Percentiles rank a stretch among this genome's conserved stretches.
Evolutionary conservation across 2,329 filamentous ascomycete genomes (phyloP).

Genomic region (Trichoderma sp.): DNA sequence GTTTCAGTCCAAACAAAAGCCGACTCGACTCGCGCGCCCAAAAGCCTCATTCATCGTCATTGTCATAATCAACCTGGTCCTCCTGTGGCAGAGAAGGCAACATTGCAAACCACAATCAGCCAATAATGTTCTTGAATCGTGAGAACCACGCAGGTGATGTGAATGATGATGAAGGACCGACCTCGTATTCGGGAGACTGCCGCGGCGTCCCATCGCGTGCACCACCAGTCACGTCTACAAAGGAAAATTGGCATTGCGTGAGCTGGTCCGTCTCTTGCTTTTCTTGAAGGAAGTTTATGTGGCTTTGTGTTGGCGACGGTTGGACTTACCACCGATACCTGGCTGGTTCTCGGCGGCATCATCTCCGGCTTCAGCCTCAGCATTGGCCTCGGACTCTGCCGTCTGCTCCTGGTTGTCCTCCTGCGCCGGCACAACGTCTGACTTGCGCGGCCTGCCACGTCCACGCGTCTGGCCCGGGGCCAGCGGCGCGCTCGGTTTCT

Average conservation of each 20-base stretch:
- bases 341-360: constrained; percentile 7
- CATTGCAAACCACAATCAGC: constrained; percentile 27
- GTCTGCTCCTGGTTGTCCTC: constrained; percentile 24
- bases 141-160: constrained; percentile 24
- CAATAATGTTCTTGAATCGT: constrained; percentile 27
- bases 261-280: constrained; percentile 10
- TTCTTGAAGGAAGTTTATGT: background rate
- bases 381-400: constrained; percentile 23
- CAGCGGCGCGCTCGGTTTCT: constrained; percentile 21
- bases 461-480: constrained; percentile 23
- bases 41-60: constrained; percentile 21
- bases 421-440: constrained; percentile 25
- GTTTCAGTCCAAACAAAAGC: background rate
- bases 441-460: constrained; percentile 35
- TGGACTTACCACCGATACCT: constrained; percentile 17
- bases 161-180: constrained; percentile 26
- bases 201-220: constrained; percentile 3
- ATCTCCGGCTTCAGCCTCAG: constrained; percentile 20
- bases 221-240: constrained; percentile 13
- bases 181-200: constrained; percentile 28
- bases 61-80: constrained; percentile 24
- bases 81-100: constrained; percentile 21
- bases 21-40: background rate
- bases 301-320: constrained; percentile 9
- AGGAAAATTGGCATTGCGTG: constrained; percentile 7